Evolutionary conservation across 2,329 filamentous ascomycete genomes (phyloP).

Genomic region (Mollisia scopiformis): DNA sequence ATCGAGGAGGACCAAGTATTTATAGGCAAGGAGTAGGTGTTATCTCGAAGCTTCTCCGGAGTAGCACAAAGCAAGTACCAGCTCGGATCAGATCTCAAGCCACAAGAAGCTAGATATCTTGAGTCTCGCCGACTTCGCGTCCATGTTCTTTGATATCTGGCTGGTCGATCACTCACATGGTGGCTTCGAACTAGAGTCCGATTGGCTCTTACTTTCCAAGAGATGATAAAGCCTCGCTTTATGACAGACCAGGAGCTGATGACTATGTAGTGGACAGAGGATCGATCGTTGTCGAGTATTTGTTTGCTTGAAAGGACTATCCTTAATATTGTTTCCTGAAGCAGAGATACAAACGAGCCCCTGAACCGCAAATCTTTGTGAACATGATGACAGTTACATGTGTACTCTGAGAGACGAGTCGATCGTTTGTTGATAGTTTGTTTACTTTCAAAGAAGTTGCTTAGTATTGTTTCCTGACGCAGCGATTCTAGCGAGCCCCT

Average conservation of each 20-base stretch:
- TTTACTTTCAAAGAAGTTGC: no score
- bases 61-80: background rate
- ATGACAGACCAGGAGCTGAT: background rate
- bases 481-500: no score
- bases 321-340: background rate
- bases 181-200: background rate
- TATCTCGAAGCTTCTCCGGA: background rate
- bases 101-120: background rate
- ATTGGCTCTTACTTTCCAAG: background rate
- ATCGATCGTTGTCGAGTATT: background rate
- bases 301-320: background rate
- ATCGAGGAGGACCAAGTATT: background rate
- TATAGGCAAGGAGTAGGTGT: background rate
- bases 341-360: no score
- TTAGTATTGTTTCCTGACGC: no score
- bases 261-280: background rate
- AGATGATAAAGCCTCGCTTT: background rate
- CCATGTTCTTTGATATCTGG: background rate
- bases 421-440: no score
- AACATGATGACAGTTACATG: no score
- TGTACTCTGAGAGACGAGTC: no score
- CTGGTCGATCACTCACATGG: background rate
- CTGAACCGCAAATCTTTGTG: no score
- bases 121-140: background rate
- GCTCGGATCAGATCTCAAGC: background rate